Base-by-base conservation (phyloP, 441 rosid species). In the Erodium trifolium region DNA sequence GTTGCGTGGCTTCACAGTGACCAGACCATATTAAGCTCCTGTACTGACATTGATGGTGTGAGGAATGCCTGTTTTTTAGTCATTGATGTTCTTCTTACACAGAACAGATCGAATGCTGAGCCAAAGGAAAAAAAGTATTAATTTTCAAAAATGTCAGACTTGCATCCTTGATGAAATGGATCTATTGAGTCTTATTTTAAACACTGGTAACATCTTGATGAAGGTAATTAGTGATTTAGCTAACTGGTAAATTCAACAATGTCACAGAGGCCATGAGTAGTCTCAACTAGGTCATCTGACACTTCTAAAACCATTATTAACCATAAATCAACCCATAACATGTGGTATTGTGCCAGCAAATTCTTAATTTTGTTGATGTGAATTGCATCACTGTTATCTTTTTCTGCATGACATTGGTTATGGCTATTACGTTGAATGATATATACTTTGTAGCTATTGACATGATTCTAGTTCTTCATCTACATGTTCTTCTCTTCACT, bases 1-100 rank as follows among this genome's bases (percentile, higher is more conserved):
- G 88, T 85, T 57, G 90, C 96, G 12, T 93, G 99, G 97, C 93
- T 93, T 75, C 97, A 91, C 69, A 86, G 89, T 74, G 97, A 93
- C 75, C 92, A 89, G 80, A 90, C 95, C 23, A 90, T 93, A 66
- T 67, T 93, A 70, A 89, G 99, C 80, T 87, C 99, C 76, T 91
- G 92, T 70, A 75, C 90, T 80, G 96, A 91, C 71, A 84, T 87
- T 13, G 89, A 96, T 34, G 96, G 97, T 64, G 91, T 91, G 73
- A 55, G 62, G 62, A 14, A 55, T 55, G 62, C 11, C 59, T 18
- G 5, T 55, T 55, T 55, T 16, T 53, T 53, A 53, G 7, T 53
- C 18, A 53, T 53, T 16, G 27, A 53, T 7, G 23, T 16, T 53
- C 19, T n/a, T 18, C 60, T 53, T n/a, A 17, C 19, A 14, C 18